A percentile compares a stretch with the other conserved stretches of the same genome.
Evolutionary conservation across 148 eudicot genomes (phyloP).

Genomic region (Cornus controversa): DNA sequence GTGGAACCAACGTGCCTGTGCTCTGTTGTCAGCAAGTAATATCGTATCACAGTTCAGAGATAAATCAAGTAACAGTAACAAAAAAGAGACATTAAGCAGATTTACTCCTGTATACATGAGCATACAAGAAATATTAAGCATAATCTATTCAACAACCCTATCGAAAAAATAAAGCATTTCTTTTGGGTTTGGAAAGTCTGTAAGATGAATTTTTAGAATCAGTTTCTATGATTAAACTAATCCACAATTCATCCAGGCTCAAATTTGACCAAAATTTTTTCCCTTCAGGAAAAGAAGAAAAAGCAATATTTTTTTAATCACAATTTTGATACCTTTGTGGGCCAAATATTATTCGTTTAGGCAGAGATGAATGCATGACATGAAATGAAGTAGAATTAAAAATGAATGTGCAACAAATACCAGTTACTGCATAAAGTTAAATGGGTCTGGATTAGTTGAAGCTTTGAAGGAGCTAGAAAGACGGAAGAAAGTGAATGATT

Average conservation of each 20-base stretch:
- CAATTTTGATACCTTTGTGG: background rate
- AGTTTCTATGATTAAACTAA: background rate
- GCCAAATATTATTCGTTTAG: background rate
- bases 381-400: background rate
- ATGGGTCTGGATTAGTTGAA: too few species aligned
- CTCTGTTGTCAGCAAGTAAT: slow-evolving; percentile 52
- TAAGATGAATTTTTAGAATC: background rate
- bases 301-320: background rate
- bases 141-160: background rate
- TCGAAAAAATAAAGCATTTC: background rate
- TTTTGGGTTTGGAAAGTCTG: background rate
- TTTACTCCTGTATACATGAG: background rate
- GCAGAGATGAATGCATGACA: background rate
- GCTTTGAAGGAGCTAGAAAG: too few species aligned
- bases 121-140: background rate
- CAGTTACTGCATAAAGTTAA: background rate
- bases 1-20: slow-evolving; percentile 99
- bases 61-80: background rate
- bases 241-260: background rate
- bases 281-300: background rate
- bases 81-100: background rate
- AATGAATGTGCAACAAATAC: background rate
- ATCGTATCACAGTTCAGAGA: background rate
- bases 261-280: background rate
- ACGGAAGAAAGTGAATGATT: background rate